A percentile compares a stretch with the other conserved stretches of the same genome.
Evolutionary conservation across 768 basidiomycete genomes (phyloP).

Genomic region (Hemileccinum impolitum): DNA sequence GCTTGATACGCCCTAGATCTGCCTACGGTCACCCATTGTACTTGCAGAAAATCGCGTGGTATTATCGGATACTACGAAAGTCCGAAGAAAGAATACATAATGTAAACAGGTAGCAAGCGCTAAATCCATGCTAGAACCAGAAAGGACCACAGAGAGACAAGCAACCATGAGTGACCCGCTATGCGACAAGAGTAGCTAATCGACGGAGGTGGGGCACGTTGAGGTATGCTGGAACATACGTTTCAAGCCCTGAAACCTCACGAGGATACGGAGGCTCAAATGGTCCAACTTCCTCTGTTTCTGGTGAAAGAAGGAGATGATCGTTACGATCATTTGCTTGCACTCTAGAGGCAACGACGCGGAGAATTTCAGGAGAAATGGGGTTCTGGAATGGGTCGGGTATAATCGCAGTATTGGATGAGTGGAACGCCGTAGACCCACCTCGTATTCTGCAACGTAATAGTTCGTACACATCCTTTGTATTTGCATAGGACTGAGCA

Average conservation of each 20-base stretch:
- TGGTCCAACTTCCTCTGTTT: conserved; percentile 95
- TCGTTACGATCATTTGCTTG: conserved; percentile 96
- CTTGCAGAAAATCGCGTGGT: neutral
- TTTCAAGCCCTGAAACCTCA: conserved; percentile 94
- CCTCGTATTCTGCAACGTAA: conserved; percentile 99
- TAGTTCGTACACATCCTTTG: conserved; percentile 99
- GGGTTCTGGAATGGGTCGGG: conserved; percentile 60
- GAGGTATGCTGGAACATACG: conserved; percentile 90
- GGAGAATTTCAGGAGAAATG: conserved; percentile 94
- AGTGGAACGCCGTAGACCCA: conserved; percentile 31
- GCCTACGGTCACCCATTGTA: neutral
- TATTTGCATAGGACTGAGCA: conserved; percentile 98
- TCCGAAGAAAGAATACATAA: conserved; percentile 17
- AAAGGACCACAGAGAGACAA: neutral
- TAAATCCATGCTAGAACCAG: conserved; percentile 3
- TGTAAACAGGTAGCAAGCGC: conserved; percentile 13
- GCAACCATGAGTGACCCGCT: conserved; percentile 18
- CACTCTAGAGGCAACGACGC: conserved; percentile 93
- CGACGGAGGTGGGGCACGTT: conserved; percentile 87
- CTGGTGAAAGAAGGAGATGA: conserved; percentile 91
- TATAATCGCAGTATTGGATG: neutral
- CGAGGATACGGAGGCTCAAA: conserved; percentile 92
- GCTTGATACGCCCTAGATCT: neutral
- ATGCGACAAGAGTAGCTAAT: conserved; percentile 82
- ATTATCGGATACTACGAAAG: conserved; percentile 19